Evolutionary conservation across 345 rosid species (phyloP), one percentile per base, ranked within the genome.

Genomic region (Populus davidiana): DNA sequence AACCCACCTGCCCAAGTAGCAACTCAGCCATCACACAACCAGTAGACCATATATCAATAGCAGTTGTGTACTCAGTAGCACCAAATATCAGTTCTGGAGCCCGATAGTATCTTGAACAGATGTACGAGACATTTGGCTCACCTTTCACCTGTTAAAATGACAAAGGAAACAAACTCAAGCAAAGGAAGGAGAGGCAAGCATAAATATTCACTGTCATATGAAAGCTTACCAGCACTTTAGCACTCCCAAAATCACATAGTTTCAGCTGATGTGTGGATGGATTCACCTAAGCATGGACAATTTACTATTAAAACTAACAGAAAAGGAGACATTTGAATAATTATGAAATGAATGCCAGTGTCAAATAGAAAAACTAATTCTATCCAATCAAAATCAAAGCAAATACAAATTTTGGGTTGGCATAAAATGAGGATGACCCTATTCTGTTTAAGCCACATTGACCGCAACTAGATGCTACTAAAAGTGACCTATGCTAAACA

Each of bases 41-140:
- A 5, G 93, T 86, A 68, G 99, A 95, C 99, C 99, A 95, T 84
- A 95, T 91, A 84, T 95, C 99, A 73, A 95, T 95, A 1, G 99
- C 97, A 69, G 93, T 93, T 78, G 99, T 95, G 86, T 95, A 95
- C 82, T 93, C 98, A 0, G 96, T 91, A 49, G 98, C 98, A 76
- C 98, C 99, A 86, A 95, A 95, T 69, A 93, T 95, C 75, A 95
- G 93, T 78, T 95, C 99, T 41, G 99, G 99, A 67, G 99, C 99
- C 63, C 99, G 95, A 72, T 93, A 94, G 75, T 93, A 94, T 85
- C 97, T 86, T 61, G 98, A 94, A 81, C 98, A 94, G 75, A 94
- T 94, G 81, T 94, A 94, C 17, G 97, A 94, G 76, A 93, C 91
- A 86, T 93, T 93, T 76, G 98, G 94, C 78, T 93, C 98, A 73